These are phyloP conservation scores for Artemisia argyi DNA, from an alignment of 129 eudicot species.

Conservation along the genomic window DNA sequence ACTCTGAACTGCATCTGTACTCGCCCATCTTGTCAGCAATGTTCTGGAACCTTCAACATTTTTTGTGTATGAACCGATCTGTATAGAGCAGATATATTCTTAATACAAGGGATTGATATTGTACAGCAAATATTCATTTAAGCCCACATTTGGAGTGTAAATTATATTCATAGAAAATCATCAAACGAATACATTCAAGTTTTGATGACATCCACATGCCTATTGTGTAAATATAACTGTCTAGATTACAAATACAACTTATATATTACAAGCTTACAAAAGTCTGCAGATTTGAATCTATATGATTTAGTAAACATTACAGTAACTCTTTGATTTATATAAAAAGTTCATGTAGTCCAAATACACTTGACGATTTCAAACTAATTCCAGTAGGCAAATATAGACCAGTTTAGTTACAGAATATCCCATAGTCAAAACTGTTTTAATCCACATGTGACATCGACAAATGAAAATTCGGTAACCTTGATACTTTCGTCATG, in stretches of 20 bases:
- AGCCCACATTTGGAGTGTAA: not conserved
- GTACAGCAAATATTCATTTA: not conserved
- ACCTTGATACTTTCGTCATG: not conserved
- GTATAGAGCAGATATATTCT: slow-evolving; percentile 26
- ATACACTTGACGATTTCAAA: not conserved
- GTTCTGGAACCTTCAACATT: slow-evolving; percentile 33
- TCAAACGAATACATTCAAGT: not conserved
- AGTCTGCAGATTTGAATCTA: not conserved
- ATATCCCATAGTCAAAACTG: not conserved
- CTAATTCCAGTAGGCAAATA: not conserved
- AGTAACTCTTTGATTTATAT: not conserved
- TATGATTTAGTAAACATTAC: not conserved
- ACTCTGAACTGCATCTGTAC: slow-evolving; percentile 45
- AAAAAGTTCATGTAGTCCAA: not conserved
- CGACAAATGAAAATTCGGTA: not conserved
- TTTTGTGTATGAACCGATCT: slow-evolving; percentile 37
- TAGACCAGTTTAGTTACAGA: not conserved
- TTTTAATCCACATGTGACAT: not conserved
- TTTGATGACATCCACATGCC: not conserved
- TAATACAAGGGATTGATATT: slow-evolving; percentile 5
- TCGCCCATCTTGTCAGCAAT: slow-evolving; percentile 35
- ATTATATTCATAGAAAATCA: not conserved
- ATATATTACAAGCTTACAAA: not conserved
- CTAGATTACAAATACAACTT: not conserved
- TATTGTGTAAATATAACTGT: not conserved